phyloP scores from a whole-genome alignment of 768 basidiomycete species.

The Boletus rubescentipes region DNA sequence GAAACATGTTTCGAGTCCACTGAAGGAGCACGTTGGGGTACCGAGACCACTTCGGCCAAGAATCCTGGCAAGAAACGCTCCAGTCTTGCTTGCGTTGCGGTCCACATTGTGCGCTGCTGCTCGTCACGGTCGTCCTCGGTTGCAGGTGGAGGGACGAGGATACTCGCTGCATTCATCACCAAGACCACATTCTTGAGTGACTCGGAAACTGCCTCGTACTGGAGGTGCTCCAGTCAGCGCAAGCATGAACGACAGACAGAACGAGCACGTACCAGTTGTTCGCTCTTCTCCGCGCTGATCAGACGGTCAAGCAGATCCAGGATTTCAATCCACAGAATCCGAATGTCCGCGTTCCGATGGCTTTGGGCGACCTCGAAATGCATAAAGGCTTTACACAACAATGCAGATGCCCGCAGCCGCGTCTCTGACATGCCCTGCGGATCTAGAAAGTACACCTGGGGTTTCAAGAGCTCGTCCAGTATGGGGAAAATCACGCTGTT shows the following conservation, averaged over 20 bases:
- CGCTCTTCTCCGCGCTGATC: constrained; percentile 82
- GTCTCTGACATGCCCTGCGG: constrained; percentile 90
- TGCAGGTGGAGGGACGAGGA: constrained; percentile 63
- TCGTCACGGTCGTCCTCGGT: constrained; percentile 51
- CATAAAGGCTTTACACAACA: constrained; percentile 95
- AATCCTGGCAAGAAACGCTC: constrained; percentile 93
- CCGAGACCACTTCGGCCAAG: constrained; percentile 65
- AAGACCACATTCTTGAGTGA: constrained; percentile 95
- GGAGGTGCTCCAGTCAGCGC: constrained; percentile 5
- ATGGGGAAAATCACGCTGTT: constrained; percentile 89
- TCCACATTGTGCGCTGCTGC: constrained; percentile 74
- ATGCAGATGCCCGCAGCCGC: constrained; percentile 79
- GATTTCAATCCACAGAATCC: constrained; percentile 84
- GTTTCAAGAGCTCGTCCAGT: constrained; percentile 85
- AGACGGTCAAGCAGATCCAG: constrained; percentile 86
- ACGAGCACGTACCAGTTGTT: constrained; percentile 64
- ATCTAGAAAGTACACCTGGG: constrained; percentile 75
- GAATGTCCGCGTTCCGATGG: constrained; percentile 57
- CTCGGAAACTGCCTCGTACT: constrained; percentile 96
- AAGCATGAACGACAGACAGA: neutral
- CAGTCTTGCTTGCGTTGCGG: constrained; percentile 79
- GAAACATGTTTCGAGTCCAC: constrained; percentile 14
- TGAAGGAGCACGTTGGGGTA: constrained; percentile 22
- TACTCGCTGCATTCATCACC: constrained; percentile 89
- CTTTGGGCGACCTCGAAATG: constrained; percentile 81